Conservation (phyloP, 768 basidiomycete species). For the Trametes coccinea region DNA sequence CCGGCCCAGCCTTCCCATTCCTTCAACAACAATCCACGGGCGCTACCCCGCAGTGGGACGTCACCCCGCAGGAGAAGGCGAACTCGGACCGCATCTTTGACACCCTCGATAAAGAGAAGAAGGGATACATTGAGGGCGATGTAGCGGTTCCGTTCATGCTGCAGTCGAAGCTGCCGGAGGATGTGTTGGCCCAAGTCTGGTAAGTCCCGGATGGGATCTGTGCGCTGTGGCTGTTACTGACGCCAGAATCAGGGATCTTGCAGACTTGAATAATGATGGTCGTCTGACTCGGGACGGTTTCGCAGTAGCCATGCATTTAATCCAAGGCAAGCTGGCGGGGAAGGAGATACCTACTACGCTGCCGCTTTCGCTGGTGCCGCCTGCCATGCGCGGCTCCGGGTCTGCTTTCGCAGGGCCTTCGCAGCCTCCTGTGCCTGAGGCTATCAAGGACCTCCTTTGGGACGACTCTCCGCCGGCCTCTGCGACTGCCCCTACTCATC, state of each 20-base stretch:
- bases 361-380: conserved; percentile 77
- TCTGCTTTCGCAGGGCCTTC: conserved; percentile 40
- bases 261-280: conserved; percentile 88
- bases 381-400: conserved; percentile 62
- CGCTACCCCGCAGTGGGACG: conserved; percentile 66
- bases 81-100: conserved; percentile 79
- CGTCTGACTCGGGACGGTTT: conserved; percentile 88
- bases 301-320: conserved; percentile 93
- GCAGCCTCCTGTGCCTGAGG: conserved; percentile 39
- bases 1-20: conserved; percentile 23
- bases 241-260: conserved; percentile 73
- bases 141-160: conserved; percentile 96
- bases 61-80: conserved; percentile 78
- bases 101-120: conserved; percentile 69
- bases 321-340: conserved; percentile 81
- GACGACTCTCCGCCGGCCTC: conserved; percentile 39
- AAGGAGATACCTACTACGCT: conserved; percentile 72
- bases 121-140: conserved; percentile 87
- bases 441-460: conserved; percentile 49
- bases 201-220: conserved; percentile 40
- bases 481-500: conserved; percentile 42
- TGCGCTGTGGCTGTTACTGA: background rate
- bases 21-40: conserved; percentile 23
- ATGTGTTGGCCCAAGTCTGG: conserved; percentile 90
- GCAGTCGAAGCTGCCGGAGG: conserved; percentile 81